Evolutionary conservation across 1,139 yeast species (phyloP).

Genomic region (Blastobotrys proliferans): DNA sequence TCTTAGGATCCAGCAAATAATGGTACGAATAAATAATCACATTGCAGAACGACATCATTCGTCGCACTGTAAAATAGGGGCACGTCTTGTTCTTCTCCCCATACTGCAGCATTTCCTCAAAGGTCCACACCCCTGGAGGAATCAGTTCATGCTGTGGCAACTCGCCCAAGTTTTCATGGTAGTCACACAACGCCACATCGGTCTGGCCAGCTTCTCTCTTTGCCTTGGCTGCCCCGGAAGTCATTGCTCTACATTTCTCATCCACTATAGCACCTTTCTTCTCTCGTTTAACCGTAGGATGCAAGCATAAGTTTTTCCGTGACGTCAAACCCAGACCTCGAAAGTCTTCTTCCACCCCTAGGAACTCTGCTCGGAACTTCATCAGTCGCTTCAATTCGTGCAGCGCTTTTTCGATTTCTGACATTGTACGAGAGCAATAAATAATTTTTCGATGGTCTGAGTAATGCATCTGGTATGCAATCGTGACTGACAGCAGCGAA

Average conservation of each 20-base stretch:
- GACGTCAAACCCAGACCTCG: slow-evolving; percentile 91
- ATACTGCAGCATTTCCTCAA: slow-evolving; percentile 72
- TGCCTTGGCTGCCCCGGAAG: slow-evolving; percentile 81
- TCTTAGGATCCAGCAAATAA: slow-evolving; percentile 91
- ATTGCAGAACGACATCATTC: slow-evolving; percentile 96
- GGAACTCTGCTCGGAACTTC: slow-evolving; percentile 76
- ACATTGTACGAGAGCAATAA: slow-evolving; percentile 99
- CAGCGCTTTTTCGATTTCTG: slow-evolving; percentile 95
- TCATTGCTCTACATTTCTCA: slow-evolving; percentile 91
- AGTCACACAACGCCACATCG: slow-evolving; percentile 66
- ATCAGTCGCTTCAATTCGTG: slow-evolving; percentile 87
- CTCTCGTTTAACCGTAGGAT: slow-evolving; percentile 83
- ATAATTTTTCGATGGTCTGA: slow-evolving; percentile 93
- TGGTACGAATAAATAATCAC: slow-evolving; percentile 94
- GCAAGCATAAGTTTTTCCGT: slow-evolving; percentile 89
- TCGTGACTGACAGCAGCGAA: slow-evolving; percentile 81
- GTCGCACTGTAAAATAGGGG: slow-evolving; percentile 95
- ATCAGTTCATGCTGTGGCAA: slow-evolving; percentile 82
- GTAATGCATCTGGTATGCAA: slow-evolving; percentile 92
- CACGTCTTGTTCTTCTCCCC: slow-evolving; percentile 80
- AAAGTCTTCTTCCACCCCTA: slow-evolving; percentile 78
- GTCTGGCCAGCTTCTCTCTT: slow-evolving; percentile 61
- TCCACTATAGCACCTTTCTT: slow-evolving; percentile 92
- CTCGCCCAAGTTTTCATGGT: slow-evolving; percentile 82
- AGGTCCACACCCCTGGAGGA: slow-evolving; percentile 92